These are phyloP conservation scores for Tagetes patula DNA, from an alignment of 129 eudicot genomes.

Conservation along the genomic window DNA sequence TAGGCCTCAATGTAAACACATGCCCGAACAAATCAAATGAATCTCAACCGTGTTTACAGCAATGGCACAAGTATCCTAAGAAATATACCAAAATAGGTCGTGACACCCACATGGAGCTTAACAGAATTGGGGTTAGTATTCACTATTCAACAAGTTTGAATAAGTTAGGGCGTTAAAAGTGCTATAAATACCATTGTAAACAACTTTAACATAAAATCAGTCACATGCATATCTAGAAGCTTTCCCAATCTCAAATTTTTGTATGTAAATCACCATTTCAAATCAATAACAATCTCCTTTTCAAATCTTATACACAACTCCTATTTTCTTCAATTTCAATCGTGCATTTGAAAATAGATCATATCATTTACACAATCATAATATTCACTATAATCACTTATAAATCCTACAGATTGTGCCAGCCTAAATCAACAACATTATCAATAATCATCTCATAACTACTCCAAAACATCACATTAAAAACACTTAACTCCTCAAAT, in stretches of 20 bases:
- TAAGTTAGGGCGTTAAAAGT: neutral
- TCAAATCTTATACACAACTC: neutral
- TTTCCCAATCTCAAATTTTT: neutral
- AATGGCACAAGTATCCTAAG: neutral
- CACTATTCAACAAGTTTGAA: neutral
- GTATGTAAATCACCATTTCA: neutral
- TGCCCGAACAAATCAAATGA: conserved; percentile 14
- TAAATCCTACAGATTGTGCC: neutral
- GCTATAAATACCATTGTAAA: neutral
- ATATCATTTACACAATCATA: neutral
- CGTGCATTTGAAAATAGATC: neutral
- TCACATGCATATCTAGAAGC: neutral
- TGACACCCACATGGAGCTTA: neutral
- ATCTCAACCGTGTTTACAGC: neutral
- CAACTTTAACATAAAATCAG: neutral
- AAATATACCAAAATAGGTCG: neutral
- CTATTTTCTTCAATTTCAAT: neutral
- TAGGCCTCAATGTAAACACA: neutral
- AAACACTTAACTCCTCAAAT: neutral
- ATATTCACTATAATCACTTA: neutral
- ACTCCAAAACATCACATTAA: neutral
- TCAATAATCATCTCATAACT: conserved; percentile 9
- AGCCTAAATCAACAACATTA: conserved; percentile 16
- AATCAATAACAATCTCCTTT: neutral
- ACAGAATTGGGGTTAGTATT: neutral